Conservation (phyloP, 345 rosid species). For the Dipteronia sinensis region DNA sequence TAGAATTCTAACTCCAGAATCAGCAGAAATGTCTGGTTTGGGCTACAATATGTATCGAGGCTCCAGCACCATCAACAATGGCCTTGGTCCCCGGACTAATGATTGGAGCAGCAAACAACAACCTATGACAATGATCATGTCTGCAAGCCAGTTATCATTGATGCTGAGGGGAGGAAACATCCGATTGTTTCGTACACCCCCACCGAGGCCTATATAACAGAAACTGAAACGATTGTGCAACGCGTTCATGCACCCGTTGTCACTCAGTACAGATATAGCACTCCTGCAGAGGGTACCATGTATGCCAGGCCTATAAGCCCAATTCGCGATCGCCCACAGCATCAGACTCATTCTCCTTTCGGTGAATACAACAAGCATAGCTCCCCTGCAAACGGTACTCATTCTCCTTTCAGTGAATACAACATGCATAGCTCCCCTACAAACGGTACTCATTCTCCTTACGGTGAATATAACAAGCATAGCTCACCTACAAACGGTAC, state of each 20-base stretch:
- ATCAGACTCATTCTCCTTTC: too few species aligned
- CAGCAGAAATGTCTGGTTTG: constrained; percentile 31
- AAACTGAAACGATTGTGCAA: constrained; percentile 32
- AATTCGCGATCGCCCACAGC: neutral
- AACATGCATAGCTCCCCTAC: neutral
- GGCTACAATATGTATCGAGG: constrained; percentile 14
- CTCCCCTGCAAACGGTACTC: too few species aligned
- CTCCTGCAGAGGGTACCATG: constrained; percentile 7
- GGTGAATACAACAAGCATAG: too few species aligned
- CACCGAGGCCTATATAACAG: constrained; percentile 17
- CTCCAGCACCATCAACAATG: constrained; percentile 19
- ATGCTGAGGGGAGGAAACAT: constrained; percentile 45
- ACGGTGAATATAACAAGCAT: neutral
- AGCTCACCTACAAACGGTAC: neutral
- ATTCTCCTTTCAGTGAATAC: neutral
- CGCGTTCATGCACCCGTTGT: constrained; percentile 17
- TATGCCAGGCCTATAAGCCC: constrained; percentile 9
- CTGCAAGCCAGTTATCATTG: constrained; percentile 37
- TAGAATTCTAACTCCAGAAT: neutral
- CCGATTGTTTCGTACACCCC: constrained; percentile 26
- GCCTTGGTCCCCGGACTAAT: constrained; percentile 15
- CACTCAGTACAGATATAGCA: constrained; percentile 16
- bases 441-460: neutral
- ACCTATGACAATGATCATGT: constrained; percentile 38
- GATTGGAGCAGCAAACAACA: constrained; percentile 24